Percentiles rank a stretch among this genome's conserved stretches.
These are phyloP conservation scores for Quercus phellos DNA, from an alignment of 331 rosid species.

Conservation along the genomic window DNA sequence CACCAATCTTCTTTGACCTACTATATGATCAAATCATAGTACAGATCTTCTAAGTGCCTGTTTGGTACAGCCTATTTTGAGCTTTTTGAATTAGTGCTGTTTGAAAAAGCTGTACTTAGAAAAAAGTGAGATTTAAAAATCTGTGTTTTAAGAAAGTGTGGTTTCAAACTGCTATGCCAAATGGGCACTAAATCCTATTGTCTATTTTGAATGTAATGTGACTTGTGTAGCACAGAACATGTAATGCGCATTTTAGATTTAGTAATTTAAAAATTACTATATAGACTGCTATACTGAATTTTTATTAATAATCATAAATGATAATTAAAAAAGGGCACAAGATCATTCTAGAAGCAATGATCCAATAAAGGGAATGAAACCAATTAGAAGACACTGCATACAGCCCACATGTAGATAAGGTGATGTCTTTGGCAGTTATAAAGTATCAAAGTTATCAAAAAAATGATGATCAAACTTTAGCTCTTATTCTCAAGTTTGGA, in stretches of 20 bases:
- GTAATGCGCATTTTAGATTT: neutral
- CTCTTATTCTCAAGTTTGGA: neutral
- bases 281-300: neutral
- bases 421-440: neutral
- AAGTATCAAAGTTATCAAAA: neutral
- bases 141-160: no score
- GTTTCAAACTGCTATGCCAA: no score
- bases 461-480: neutral
- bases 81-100: no score
- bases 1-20: slow-evolving; percentile 19
- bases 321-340: neutral
- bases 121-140: no score
- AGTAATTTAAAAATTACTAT: neutral
- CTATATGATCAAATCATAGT: slow-evolving; percentile 4
- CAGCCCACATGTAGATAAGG: neutral
- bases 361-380: neutral
- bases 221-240: neutral
- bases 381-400: neutral
- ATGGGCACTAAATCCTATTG: neutral
- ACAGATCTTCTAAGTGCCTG: neutral
- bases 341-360: neutral
- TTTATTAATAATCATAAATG: neutral
- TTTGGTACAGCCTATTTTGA: no score
- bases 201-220: slow-evolving; percentile 4
- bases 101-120: no score